Percentiles rank a stretch among this genome's conserved stretches.
phyloP scores from a whole-genome alignment of 2,329 filamentous ascomycete genomes.

The Penicillium sp. region DNA sequence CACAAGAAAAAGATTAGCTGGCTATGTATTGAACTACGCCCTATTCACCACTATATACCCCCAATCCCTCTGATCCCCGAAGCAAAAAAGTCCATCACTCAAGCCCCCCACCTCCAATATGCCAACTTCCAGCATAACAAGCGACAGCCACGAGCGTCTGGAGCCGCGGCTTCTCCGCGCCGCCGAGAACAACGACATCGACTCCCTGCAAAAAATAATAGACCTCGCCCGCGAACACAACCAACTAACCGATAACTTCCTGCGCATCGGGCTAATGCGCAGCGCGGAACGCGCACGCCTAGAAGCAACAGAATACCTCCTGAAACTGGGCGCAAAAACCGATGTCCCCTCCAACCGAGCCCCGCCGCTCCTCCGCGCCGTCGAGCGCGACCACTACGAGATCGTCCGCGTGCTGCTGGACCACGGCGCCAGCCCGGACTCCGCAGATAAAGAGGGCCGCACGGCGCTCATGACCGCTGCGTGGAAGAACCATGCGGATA shows the following conservation, averaged over 20 bases:
- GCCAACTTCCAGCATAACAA: constrained; percentile 33
- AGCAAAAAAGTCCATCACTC: neutral
- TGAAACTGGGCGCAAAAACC: constrained; percentile 39
- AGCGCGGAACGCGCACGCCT: constrained; percentile 39
- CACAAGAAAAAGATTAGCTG: neutral
- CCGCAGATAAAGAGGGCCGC: constrained; percentile 45
- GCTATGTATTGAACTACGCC: constrained; percentile 14
- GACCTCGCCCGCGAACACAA: constrained; percentile 33
- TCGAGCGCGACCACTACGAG: constrained; percentile 40
- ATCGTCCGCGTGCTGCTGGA: constrained; percentile 46
- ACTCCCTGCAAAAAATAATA: constrained; percentile 33
- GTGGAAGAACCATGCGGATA: constrained; percentile 41
- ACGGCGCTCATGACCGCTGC: constrained; percentile 46
- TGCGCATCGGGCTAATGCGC: constrained; percentile 41
- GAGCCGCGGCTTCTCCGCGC: constrained; percentile 44
- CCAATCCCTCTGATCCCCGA: neutral
- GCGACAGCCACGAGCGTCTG: constrained; percentile 38
- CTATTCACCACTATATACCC: neutral
- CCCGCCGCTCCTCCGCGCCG: constrained; percentile 39
- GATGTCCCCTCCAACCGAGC: constrained; percentile 31
- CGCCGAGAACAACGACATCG: constrained; percentile 37
- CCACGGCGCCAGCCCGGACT: constrained; percentile 32
- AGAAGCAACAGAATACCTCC: constrained; percentile 33
- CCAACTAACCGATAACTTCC: constrained; percentile 38
- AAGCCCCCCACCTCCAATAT: constrained; percentile 12